phyloP scores from a whole-genome alignment of 495 filamentous ascomycete species.

The Aspergillus taichungensis region DNA sequence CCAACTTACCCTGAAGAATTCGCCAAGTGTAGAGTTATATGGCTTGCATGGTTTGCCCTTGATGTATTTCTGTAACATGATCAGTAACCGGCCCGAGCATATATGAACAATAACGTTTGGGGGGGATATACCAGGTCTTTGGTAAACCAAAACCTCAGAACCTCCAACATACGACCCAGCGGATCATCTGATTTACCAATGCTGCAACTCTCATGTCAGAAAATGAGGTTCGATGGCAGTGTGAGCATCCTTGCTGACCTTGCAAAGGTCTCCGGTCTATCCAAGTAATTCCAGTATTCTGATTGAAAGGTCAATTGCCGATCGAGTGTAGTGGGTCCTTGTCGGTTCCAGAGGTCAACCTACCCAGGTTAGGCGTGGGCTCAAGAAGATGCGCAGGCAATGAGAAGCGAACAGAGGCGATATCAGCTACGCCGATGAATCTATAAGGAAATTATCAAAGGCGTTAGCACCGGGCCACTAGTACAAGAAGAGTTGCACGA shows the following conservation, averaged over 20 bases:
- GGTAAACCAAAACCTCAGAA: slow-evolving; percentile 95
- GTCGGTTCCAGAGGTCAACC: slow-evolving; percentile 7
- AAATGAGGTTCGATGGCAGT: slow-evolving; percentile 15
- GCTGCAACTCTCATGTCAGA: slow-evolving; percentile 41
- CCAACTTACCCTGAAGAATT: slow-evolving; percentile 80
- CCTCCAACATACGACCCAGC: slow-evolving; percentile 85
- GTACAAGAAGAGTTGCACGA: not conserved
- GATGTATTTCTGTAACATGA: slow-evolving; percentile 67
- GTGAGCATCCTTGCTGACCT: slow-evolving; percentile 40
- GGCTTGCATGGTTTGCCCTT: slow-evolving; percentile 98
- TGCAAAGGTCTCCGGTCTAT: slow-evolving; percentile 89
- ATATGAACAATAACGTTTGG: not conserved
- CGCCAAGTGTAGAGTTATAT: slow-evolving; percentile 94
- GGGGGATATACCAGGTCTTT: slow-evolving; percentile 67
- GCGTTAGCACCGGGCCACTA: slow-evolving; percentile 12
- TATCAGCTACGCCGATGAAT: slow-evolving; percentile 91
- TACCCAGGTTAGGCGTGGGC: slow-evolving; percentile 84
- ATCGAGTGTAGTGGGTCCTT: not conserved
- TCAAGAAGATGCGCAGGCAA: slow-evolving; percentile 91
- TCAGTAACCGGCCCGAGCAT: slow-evolving; percentile 10
- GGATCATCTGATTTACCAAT: slow-evolving; percentile 91
- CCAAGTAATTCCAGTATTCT: slow-evolving; percentile 99
- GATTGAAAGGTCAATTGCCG: slow-evolving; percentile 9
- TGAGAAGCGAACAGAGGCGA: slow-evolving; percentile 91
- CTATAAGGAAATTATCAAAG: slow-evolving; percentile 31